These are phyloP conservation scores for Lipomyces anomalus DNA, from an alignment of 805 yeast species.

Conservation along the genomic window DNA sequence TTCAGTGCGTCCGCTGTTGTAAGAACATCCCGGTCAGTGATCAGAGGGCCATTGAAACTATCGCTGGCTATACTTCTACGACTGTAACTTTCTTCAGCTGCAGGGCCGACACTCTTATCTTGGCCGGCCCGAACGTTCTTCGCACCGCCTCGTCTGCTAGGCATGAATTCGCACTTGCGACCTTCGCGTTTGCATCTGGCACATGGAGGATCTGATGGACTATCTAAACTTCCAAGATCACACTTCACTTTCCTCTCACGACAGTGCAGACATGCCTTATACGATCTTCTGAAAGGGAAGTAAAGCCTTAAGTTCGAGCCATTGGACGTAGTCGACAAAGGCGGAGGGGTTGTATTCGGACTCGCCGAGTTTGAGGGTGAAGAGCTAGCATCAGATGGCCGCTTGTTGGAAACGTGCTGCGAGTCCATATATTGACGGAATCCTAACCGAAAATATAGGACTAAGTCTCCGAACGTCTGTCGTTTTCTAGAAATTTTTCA, in stretches of 20 bases:
- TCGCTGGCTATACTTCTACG: neutral
- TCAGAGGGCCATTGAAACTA: constrained; percentile 10
- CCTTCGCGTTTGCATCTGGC: constrained; percentile 78
- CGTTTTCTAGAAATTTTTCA: too few species aligned
- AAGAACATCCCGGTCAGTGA: constrained; percentile 31
- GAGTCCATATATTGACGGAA: too few species aligned
- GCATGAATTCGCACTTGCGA: constrained; percentile 69
- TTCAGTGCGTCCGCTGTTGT: constrained; percentile 37
- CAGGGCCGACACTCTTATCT: constrained; percentile 13
- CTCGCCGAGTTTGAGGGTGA: too few species aligned
- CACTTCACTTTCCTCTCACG: constrained; percentile 79
- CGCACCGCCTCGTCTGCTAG: constrained; percentile 49
- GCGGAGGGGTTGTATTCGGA: too few species aligned
- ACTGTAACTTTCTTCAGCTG: constrained; percentile 32
- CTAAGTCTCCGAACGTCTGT: too few species aligned
- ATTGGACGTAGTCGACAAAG: too few species aligned
- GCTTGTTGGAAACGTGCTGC: too few species aligned
- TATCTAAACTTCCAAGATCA: constrained; percentile 70
- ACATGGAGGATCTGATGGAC: constrained; percentile 77
- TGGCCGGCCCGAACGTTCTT: constrained; percentile 36
- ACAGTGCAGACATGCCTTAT: constrained; percentile 81
- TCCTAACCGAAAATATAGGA: too few species aligned
- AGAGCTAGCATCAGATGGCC: too few species aligned
- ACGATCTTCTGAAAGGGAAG: constrained; percentile 52
- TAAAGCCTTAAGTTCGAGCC: too few species aligned